Base-by-base conservation (phyloP, 176 grass and related monocot genomes). In the Eleusine indica region DNA sequence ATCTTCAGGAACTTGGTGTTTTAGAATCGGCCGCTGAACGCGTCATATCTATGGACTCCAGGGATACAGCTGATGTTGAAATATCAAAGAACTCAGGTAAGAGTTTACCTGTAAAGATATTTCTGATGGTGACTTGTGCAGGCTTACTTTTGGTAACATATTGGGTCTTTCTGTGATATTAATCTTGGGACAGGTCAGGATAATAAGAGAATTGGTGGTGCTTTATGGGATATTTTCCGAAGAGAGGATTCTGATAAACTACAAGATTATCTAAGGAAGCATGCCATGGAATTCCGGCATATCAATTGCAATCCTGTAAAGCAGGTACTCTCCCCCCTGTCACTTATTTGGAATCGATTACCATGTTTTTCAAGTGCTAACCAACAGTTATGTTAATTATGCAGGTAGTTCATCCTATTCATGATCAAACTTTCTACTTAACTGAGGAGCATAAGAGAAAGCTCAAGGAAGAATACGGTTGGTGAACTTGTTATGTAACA, bases 141-240 rank as follows among this genome's bases (percentile, higher is more conserved):
- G 3, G 38, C 22, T 76, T 61, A 43, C 4, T 30, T 42, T 61
- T 25, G 12, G 54, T 62, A 43, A 41, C 13, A 22, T 10, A 70
- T 25, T 16, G 1, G 2, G 25, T 51, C 56, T 25, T 28, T 25
- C 32, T 35, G 2, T 35, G 32, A 35, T 35, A 35, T 47, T 47
- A 47, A 8, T 22, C 1, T 21, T 58, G 19, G 19, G 19, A 58
- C 18, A 58, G 56, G 56, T 58, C 56, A 21, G 53, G 53, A 44
- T 44, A 44, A 44, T 44, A 1, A 47, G 44, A 47, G 44, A 47
- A 68, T 58, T 32, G 91, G 85, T 76, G 94, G 83, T 73, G 94
- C 92, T 60, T 87, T 97, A 28, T 97, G 92, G 92, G 92, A 97
- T 66, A 97, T 97, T 85, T 97, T 97, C 52, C 85, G 92, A 58